Evolutionary conservation across 2,329 filamentous ascomycete species (phyloP).

Genomic region (Microdochium trichocladiopsis): DNA sequence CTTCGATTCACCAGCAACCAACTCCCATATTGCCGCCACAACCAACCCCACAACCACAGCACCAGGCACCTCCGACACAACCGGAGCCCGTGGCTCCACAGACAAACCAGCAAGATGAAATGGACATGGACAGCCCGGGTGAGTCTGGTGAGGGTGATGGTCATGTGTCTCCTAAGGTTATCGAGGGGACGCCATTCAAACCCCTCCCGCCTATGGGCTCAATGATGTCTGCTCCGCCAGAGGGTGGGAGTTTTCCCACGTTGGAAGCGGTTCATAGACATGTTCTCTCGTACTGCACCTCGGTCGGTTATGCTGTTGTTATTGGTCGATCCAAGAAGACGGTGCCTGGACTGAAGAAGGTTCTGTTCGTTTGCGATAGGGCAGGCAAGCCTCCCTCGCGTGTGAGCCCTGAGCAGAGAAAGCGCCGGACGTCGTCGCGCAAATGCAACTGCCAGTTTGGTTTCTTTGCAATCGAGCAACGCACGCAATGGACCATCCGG

Average conservation of each 20-base stretch:
- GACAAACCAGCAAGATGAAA: conserved; percentile 31
- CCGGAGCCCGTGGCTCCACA: conserved; percentile 9
- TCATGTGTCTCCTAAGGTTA: conserved; percentile 37
- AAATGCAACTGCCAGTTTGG: conserved; percentile 64
- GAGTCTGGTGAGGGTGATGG: conserved; percentile 37
- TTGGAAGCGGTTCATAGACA: conserved; percentile 59
- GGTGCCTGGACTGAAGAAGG: conserved; percentile 59
- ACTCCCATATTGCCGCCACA: conserved; percentile 3
- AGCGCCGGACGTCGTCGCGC: conserved; percentile 59
- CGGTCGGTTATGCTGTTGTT: conserved; percentile 61
- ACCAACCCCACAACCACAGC: conserved; percentile 17
- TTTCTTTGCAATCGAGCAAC: conserved; percentile 63
- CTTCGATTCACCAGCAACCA: conserved; percentile 19
- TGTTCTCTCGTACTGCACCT: conserved; percentile 58
- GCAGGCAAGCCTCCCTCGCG: conserved; percentile 55
- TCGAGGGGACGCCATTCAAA: conserved; percentile 42
- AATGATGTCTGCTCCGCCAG: conserved; percentile 56
- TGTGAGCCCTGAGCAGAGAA: conserved; percentile 57
- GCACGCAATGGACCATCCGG: conserved; percentile 60
- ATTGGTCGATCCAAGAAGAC: conserved; percentile 64
- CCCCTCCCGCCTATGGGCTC: conserved; percentile 47
- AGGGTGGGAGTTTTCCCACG: conserved; percentile 57
- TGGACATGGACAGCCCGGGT: conserved; percentile 44
- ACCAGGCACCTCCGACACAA: conserved; percentile 12
- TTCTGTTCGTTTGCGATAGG: conserved; percentile 60